A percentile compares a stretch with the other conserved stretches of the same genome.
Conservation (phyloP, 75 land plant genomes). For the Pinus taeda region DNA sequence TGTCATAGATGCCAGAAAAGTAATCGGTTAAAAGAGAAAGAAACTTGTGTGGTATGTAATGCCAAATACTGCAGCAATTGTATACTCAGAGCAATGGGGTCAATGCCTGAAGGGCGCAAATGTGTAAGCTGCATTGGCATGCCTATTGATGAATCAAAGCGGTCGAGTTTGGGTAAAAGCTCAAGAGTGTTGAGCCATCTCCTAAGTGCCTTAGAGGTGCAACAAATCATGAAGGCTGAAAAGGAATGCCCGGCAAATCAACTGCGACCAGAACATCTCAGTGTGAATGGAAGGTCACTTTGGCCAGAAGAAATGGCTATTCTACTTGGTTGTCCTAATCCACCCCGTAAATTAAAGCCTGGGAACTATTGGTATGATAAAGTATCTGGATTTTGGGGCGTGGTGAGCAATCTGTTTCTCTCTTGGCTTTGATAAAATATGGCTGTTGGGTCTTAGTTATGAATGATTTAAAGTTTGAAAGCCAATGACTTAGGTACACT, state of each 20-base stretch:
- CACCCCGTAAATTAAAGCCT: slow-evolving; percentile 83
- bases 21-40: slow-evolving; percentile 79
- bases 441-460: neutral
- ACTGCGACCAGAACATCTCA: slow-evolving; percentile 70
- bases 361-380: slow-evolving; percentile 98
- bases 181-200: slow-evolving; percentile 80
- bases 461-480: neutral
- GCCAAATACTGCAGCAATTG: slow-evolving; percentile 89
- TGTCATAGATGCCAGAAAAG: slow-evolving; percentile 78
- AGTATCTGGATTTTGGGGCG: slow-evolving; percentile 98
- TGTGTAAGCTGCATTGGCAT: slow-evolving; percentile 84
- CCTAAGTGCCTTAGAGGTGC: slow-evolving; percentile 71
- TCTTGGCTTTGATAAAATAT: neutral
- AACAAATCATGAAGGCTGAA: slow-evolving; percentile 92
- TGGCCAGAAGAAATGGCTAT: slow-evolving; percentile 63
- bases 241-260: slow-evolving; percentile 86
- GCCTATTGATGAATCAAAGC: slow-evolving; percentile 73
- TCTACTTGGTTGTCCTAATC: slow-evolving; percentile 65
- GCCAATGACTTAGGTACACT: neutral
- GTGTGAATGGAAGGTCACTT: slow-evolving; percentile 75
- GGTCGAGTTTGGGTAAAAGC: slow-evolving; percentile 77
- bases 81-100: slow-evolving; percentile 92
- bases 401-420: slow-evolving; percentile 51
- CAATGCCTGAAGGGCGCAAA: slow-evolving; percentile 99
- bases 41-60: slow-evolving; percentile 85